Conservation (phyloP, 2,329 filamentous ascomycete species). For the Sarocladium brachiariae region DNA sequence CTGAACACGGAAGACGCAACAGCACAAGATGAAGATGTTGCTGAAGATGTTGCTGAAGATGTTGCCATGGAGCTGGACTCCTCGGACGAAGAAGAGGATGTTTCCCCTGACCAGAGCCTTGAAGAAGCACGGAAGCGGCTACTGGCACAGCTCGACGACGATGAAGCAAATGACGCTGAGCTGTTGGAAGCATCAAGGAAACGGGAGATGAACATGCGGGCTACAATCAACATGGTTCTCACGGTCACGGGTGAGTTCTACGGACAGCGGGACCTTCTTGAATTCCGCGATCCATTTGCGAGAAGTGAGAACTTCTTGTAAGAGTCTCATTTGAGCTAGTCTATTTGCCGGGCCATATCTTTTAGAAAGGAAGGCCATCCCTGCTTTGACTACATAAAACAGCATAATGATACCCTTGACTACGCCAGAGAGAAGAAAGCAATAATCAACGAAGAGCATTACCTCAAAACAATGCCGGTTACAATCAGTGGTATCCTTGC, state of each 20-base stretch:
- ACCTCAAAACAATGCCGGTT: not conserved
- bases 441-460: too few relatives aligned
- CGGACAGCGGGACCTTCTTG: constrained; percentile 79
- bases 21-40: constrained; percentile 10
- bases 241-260: constrained; percentile 83
- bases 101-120: constrained; percentile 26
- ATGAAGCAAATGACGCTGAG: constrained; percentile 18
- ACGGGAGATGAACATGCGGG: constrained; percentile 47
- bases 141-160: constrained; percentile 35
- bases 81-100: constrained; percentile 30
- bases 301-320: not conserved
- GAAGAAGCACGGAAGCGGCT: constrained; percentile 42
- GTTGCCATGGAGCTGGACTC: constrained; percentile 38
- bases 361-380: not conserved
- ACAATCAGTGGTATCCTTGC: constrained; percentile 10
- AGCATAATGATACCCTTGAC: not conserved
- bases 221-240: constrained; percentile 88
- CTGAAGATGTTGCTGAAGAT: constrained; percentile 23
- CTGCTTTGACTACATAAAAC: not conserved
- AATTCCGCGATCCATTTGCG: constrained; percentile 58
- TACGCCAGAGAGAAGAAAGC: not conserved
- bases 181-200: constrained; percentile 22
- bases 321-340: too few relatives aligned
- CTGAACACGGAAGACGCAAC: constrained; percentile 13
- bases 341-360: not conserved